Evolutionary conservation across 192 early-diverging fungal genomes (phyloP).

Genomic region (Radiomyces spectabilis): DNA sequence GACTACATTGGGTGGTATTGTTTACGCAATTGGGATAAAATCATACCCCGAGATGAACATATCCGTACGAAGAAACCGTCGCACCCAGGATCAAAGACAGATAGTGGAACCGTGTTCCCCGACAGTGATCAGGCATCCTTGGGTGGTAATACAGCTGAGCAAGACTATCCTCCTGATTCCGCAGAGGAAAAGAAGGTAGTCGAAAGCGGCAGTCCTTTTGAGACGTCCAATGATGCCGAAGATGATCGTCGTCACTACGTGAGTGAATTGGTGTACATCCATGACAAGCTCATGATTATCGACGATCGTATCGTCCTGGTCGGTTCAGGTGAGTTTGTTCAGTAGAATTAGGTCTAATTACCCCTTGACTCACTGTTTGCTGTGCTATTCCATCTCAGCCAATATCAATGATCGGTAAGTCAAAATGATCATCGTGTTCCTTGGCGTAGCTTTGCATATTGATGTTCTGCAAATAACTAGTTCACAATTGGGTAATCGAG

Average conservation of each 20-base stretch:
- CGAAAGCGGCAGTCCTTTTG: not conserved
- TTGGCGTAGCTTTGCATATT: too few relatives aligned
- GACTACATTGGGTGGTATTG: conserved; percentile 70
- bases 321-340: conserved; percentile 46
- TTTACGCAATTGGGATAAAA: conserved; percentile 66
- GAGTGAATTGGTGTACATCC: conserved; percentile 81
- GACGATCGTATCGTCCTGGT: conserved; percentile 81
- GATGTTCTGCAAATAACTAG: too few relatives aligned
- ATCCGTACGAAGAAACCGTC: too few relatives aligned
- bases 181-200: not conserved
- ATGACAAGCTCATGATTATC: conserved; percentile 83
- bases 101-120: not conserved
- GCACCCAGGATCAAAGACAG: too few relatives aligned
- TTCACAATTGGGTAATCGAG: conserved; percentile 77
- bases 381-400: conserved; percentile 10
- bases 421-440: too few relatives aligned
- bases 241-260: conserved; percentile 45
- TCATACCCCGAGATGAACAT: conserved; percentile 28
- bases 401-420: conserved; percentile 38
- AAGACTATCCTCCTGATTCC: not conserved
- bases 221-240: not conserved
- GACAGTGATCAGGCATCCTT: not conserved
- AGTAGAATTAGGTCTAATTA: not conserved
- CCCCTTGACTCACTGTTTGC: not conserved
- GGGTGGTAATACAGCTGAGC: not conserved